A percentile compares a stretch with the other conserved stretches of the same genome.
phyloP scores from a whole-genome alignment of 768 basidiomycete species.

The Obba rivulosa region DNA sequence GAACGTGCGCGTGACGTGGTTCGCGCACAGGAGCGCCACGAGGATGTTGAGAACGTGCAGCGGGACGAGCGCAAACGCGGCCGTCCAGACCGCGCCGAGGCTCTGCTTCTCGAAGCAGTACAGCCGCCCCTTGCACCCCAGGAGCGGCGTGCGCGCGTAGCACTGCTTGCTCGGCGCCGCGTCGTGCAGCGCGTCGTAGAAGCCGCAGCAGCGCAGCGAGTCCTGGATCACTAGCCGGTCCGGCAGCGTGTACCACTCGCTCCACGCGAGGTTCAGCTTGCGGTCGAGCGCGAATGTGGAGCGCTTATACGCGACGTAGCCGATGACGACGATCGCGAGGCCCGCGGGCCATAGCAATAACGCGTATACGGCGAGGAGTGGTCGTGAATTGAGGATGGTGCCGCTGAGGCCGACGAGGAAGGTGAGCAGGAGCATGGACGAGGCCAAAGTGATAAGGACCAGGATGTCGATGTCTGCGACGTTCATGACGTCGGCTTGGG shows the following conservation, averaged over 20 bases:
- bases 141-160: constrained; percentile 54
- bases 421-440: constrained; percentile 51
- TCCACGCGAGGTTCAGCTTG: constrained; percentile 68
- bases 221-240: constrained; percentile 58
- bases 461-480: constrained; percentile 55
- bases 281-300: constrained; percentile 54
- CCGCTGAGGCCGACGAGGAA: constrained; percentile 57
- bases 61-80: constrained; percentile 52
- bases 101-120: constrained; percentile 45
- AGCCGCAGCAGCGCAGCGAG: constrained; percentile 61
- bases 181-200: constrained; percentile 54
- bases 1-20: constrained; percentile 57
- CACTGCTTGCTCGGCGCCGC: constrained; percentile 53
- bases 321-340: constrained; percentile 50
- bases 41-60: constrained; percentile 58
- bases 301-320: constrained; percentile 62
- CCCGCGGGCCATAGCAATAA: constrained; percentile 65
- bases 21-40: constrained; percentile 58
- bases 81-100: constrained; percentile 42
- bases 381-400: constrained; percentile 60
- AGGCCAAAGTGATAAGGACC: constrained; percentile 50
- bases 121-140: constrained; percentile 64
- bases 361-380: constrained; percentile 61
- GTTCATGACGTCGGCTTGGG: constrained; percentile 56
- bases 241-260: constrained; percentile 48